A percentile compares a stretch with the other conserved stretches of the same genome.
Conservation (phyloP, 176 grass and related monocot species). For the Panicum miliaceum region DNA sequence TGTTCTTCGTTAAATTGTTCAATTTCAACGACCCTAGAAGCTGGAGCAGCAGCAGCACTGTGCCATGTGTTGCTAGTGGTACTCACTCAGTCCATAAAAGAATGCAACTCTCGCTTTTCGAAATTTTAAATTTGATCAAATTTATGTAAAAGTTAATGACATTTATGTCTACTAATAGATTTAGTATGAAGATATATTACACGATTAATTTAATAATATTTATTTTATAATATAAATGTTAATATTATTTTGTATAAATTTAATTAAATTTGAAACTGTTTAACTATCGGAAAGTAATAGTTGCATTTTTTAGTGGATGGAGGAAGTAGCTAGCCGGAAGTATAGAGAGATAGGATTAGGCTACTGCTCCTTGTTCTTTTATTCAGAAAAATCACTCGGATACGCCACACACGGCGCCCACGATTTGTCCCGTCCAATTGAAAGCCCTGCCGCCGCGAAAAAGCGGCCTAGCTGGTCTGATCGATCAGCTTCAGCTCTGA, state of each 20-base stretch:
- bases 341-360: background rate
- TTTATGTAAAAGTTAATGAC: too few species aligned
- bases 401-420: slow-evolving; percentile 35
- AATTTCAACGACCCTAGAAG: background rate
- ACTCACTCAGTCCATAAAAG: too few species aligned
- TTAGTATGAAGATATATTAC: too few species aligned
- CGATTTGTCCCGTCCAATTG: slow-evolving; percentile 43
- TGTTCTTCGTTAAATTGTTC: background rate
- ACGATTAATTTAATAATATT: too few species aligned
- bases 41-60: background rate
- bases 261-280: too few species aligned
- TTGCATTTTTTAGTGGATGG: too few species aligned
- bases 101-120: too few species aligned
- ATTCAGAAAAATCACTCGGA: background rate
- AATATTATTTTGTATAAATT: too few species aligned
- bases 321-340: background rate
- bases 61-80: background rate
- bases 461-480: background rate
- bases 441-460: slow-evolving; percentile 21
- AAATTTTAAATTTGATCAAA: too few species aligned
- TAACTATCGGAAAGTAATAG: too few species aligned
- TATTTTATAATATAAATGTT: too few species aligned
- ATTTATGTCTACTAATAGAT: too few species aligned
- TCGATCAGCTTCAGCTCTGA: background rate
- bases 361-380: background rate